Percentiles rank a stretch among this genome's conserved stretches.
Evolutionary conservation across 2,329 filamentous ascomycete genomes (phyloP).

Genomic region (Pseudopyricularia cyperi): DNA sequence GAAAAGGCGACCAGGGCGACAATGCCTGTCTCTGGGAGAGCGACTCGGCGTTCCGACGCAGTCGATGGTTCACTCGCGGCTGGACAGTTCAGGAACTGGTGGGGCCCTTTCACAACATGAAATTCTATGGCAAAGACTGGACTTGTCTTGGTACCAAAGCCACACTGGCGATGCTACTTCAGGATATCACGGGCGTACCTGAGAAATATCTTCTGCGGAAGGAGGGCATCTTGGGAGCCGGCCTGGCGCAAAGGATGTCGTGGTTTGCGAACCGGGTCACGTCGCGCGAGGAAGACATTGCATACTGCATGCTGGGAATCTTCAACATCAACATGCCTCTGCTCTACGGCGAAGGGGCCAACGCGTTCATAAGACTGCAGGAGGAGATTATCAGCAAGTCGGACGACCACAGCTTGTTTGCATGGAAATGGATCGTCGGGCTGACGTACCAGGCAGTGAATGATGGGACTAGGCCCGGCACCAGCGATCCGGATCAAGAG

Average conservation of each 20-base stretch:
- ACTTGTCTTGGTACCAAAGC: constrained; percentile 11
- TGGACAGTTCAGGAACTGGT: constrained; percentile 57
- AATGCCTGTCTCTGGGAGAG: neutral
- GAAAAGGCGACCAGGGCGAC: neutral
- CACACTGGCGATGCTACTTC: neutral
- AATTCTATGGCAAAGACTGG: constrained; percentile 19
- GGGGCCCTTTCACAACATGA: constrained; percentile 18
- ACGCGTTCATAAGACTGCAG: constrained; percentile 15
- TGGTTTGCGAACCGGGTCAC: constrained; percentile 16
- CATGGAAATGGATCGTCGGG: neutral
- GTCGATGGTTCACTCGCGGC: constrained; percentile 25
- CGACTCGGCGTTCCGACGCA: neutral
- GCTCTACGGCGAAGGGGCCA: constrained; percentile 17
- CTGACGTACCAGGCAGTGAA: neutral
- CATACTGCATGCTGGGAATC: constrained; percentile 18
- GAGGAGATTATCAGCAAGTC: constrained; percentile 14
- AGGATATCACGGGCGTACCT: neutral
- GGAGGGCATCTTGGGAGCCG: neutral
- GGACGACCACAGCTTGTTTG: constrained; percentile 8
- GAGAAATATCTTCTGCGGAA: neutral
- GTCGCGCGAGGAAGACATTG: constrained; percentile 14
- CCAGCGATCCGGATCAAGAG: neutral
- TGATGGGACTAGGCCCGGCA: neutral
- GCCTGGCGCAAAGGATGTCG: constrained; percentile 12
- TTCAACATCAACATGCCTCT: constrained; percentile 19